These are phyloP conservation scores for Galium porrigens DNA, from an alignment of 305 asterid genomes.

Conservation along the genomic window DNA sequence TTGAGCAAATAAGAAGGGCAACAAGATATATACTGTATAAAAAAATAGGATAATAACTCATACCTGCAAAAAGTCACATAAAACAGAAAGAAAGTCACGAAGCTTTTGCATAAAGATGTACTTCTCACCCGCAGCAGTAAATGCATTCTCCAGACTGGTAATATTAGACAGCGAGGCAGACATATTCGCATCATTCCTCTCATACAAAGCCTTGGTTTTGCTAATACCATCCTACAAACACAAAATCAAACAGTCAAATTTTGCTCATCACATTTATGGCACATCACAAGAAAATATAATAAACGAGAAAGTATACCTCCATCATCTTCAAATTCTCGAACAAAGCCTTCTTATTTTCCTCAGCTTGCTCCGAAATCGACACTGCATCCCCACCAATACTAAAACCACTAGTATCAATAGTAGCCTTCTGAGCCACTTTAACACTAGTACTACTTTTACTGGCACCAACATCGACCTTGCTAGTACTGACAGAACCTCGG, in stretches of 20 bases:
- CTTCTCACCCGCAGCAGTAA: slow-evolving; percentile 83
- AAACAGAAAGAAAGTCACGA: slow-evolving; percentile 81
- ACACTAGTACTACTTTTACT: slow-evolving; percentile 15
- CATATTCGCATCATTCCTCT: slow-evolving; percentile 56
- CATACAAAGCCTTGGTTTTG: slow-evolving; percentile 39
- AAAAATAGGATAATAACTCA: slow-evolving; percentile 27
- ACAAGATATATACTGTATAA: slow-evolving; percentile 7
- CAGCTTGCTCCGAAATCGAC: slow-evolving; percentile 62
- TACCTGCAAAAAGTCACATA: slow-evolving; percentile 93
- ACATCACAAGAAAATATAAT: not conserved
- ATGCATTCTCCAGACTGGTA: slow-evolving; percentile 48
- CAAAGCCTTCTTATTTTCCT: slow-evolving; percentile 61
- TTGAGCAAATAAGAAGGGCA: slow-evolving; percentile 10
- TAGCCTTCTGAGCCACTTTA: slow-evolving; percentile 21
- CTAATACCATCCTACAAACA: slow-evolving; percentile 58
- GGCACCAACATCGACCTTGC: slow-evolving; percentile 19
- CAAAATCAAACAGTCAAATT: slow-evolving; percentile 16
- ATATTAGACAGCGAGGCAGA: slow-evolving; percentile 59
- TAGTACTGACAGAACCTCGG: slow-evolving; percentile 24
- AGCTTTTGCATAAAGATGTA: slow-evolving; percentile 95
- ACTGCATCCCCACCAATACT: slow-evolving; percentile 46
- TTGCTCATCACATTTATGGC: not conserved
- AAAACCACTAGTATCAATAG: slow-evolving; percentile 22
- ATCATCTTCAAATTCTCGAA: slow-evolving; percentile 45
- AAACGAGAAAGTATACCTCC: slow-evolving; percentile 31